These are phyloP conservation scores for Solanum tarijense DNA, from an alignment of 257 asterid genomes.

Conservation along the genomic window DNA sequence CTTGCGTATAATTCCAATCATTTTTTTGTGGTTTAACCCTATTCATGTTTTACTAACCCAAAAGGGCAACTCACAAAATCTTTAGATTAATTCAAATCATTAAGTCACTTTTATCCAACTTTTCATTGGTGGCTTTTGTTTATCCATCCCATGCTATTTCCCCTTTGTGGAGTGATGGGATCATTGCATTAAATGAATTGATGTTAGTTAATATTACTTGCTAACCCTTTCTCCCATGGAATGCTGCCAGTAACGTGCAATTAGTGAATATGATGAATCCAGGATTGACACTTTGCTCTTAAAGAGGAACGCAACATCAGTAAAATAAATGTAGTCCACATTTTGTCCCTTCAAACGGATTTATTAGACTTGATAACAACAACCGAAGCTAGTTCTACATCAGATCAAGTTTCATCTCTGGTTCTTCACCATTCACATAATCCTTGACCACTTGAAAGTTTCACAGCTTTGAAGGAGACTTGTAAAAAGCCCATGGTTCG, in stretches of 20 bases:
- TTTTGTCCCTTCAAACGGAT: background rate
- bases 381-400: background rate
- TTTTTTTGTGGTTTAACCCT: background rate
- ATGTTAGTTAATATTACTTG: background rate
- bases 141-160: background rate
- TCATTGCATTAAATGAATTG: background rate
- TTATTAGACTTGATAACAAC: background rate
- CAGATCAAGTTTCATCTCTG: background rate
- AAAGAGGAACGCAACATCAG: background rate
- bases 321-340: background rate
- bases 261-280: background rate
- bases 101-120: background rate
- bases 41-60: background rate
- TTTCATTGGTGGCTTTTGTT: background rate
- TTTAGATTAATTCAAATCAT: background rate
- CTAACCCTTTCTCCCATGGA: background rate
- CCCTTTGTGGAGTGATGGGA: background rate
- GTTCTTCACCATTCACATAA: background rate
- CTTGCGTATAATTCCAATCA: background rate
- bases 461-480: conserved; percentile 71
- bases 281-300: background rate
- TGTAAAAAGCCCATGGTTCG: conserved; percentile 89
- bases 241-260: background rate
- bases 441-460: background rate
- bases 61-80: background rate